These are phyloP conservation scores for Lolium rigidum DNA, from an alignment of 176 grass and related monocot genomes.

Conservation along the genomic window DNA sequence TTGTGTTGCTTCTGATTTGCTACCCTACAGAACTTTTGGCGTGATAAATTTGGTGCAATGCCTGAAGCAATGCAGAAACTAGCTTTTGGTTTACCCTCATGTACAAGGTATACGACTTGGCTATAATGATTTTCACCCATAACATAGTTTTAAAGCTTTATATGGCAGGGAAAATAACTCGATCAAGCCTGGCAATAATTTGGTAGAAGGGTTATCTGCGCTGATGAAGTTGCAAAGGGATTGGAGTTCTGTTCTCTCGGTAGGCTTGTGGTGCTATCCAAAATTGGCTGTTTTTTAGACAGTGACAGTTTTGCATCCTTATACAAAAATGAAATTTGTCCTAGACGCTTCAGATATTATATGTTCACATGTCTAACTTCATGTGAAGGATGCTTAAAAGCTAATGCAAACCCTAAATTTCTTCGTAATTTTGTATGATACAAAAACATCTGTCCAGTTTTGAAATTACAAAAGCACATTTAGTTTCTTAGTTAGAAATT, in stretches of 20 bases:
- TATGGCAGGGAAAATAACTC: slow-evolving; percentile 54
- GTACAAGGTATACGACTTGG: slow-evolving; percentile 52
- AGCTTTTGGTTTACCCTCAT: slow-evolving; percentile 68
- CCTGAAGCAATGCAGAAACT: slow-evolving; percentile 52
- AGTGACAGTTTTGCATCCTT: not conserved
- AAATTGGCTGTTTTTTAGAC: not conserved
- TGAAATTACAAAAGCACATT: slow-evolving; percentile 16
- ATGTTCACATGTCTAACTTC: not conserved
- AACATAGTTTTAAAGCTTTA: slow-evolving; percentile 31
- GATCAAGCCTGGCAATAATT: slow-evolving; percentile 41
- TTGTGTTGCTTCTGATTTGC: slow-evolving; percentile 13
- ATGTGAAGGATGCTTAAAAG: slow-evolving; percentile 8
- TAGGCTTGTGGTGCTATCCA: slow-evolving; percentile 36
- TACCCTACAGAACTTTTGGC: slow-evolving; percentile 54
- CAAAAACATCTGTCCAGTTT: not conserved
- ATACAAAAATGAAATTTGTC: not conserved
- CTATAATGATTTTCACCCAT: slow-evolving; percentile 28
- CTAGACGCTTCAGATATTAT: slow-evolving; percentile 2
- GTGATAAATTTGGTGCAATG: slow-evolving; percentile 57
- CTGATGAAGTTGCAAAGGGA: slow-evolving; percentile 62
- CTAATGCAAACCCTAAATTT: not conserved
- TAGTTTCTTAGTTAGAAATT: slow-evolving; percentile 1
- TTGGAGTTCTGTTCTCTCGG: slow-evolving; percentile 83
- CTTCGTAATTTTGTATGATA: not conserved
- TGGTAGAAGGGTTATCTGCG: slow-evolving; percentile 56